Evolutionary conservation across 208 protist genomes (phyloP), one percentile per base, ranked within the genome.

Genomic region (Crithidia bombi): DNA sequence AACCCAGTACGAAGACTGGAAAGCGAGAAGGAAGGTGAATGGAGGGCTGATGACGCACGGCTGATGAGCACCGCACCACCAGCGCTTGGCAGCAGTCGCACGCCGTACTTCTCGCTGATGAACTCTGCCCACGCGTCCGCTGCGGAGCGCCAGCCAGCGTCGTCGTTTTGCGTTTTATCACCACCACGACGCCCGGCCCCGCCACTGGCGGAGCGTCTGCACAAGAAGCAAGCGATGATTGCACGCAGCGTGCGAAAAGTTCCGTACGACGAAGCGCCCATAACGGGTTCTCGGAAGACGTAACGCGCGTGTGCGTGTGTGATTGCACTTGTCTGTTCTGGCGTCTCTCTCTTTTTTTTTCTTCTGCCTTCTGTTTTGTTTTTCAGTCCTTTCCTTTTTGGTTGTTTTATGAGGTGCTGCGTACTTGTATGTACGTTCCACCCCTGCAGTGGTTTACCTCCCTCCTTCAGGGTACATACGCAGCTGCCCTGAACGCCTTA

Each of bases 161-260:
- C 49, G 17, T 44, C 55, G 21, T 70, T 65, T 33, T 38, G 17
- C 21, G 51, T 67, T 1, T 32, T 39, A 6, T 21, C 51, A 12
- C 50, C 64, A 3, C 65, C 73, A 11, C 52, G 35, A n/a, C 57
- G 58, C n/a, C 55, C 62, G 1, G 17, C 28, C n/a, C 35, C 46
- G 17, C 41, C 63, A 15, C 51, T 83, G 62, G 69, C 75, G 59
- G 30, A 82, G 63, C 73, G 72, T 7, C 55, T 62, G 28, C 47
- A 73, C 38, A 80, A 84, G 55, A 73, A 75, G 33, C 66, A 76
- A 28, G 57, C 35, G 57, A 87, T 87, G 82, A 81, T 87, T 17
- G 57, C 65, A 11, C 75, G 79, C 62, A 87, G 82, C 41, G 61
- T 87, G 21, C 79, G 79, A 12, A 69, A 73, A 47, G 38, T 79